Percentiles rank a stretch among this genome's conserved stretches.
phyloP scores from a whole-genome alignment of 768 basidiomycete species.

The Leccinum aurantiacum region DNA sequence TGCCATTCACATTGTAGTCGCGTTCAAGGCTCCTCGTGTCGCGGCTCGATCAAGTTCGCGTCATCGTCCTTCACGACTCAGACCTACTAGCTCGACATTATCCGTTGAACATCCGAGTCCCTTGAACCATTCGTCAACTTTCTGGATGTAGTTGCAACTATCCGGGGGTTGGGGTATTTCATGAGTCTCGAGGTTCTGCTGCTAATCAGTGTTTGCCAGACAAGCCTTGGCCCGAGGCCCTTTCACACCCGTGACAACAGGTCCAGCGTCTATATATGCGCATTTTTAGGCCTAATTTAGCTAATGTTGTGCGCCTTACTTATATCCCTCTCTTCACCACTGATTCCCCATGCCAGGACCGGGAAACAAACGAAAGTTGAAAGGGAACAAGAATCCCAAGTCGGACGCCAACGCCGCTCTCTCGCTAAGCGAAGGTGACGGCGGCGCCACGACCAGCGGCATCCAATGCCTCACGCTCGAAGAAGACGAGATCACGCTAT shows the following conservation, averaged over 20 bases:
- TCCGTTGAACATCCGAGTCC: too few relatives aligned
- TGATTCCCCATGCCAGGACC: slow-evolving; percentile 10
- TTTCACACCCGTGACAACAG: not conserved
- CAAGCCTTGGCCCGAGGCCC: not conserved
- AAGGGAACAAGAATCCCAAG: not conserved
- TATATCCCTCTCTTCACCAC: not conserved
- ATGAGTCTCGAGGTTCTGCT: not conserved
- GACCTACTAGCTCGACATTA: too few relatives aligned
- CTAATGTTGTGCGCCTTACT: not conserved
- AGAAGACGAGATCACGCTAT: slow-evolving; percentile 30
- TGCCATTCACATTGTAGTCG: too few relatives aligned
- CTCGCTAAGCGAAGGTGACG: not conserved
- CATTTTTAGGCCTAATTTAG: not conserved
- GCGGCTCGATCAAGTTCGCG: too few relatives aligned
- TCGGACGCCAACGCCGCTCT: not conserved
- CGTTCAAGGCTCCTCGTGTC: too few relatives aligned
- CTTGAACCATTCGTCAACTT: not conserved
- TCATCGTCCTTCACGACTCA: too few relatives aligned
- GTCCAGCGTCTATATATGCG: not conserved
- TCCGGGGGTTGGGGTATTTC: not conserved
- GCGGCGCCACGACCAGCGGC: not conserved
- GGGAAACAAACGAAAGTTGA: slow-evolving; percentile 9
- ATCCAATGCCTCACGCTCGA: slow-evolving; percentile 20
- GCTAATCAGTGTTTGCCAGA: not conserved
- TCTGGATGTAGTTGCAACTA: not conserved